phyloP scores from a whole-genome alignment of 176 grass and related monocot genomes.

The Raddia distichophylla region DNA sequence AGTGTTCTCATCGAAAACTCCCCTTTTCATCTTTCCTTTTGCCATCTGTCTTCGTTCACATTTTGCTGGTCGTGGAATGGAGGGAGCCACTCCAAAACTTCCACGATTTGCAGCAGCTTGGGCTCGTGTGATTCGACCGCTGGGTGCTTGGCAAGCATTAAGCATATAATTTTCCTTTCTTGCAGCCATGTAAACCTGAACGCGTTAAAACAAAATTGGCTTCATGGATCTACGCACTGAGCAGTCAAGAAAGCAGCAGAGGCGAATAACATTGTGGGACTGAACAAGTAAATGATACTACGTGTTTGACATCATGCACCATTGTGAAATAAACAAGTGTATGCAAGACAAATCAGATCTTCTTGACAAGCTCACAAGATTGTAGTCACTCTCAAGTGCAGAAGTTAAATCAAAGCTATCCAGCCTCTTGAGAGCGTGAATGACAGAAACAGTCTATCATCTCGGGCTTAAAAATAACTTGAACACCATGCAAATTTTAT shows the following conservation, averaged over 20 bases:
- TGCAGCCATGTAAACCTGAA: slow-evolving; percentile 47
- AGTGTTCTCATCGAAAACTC: slow-evolving; percentile 53
- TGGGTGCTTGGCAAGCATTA: slow-evolving; percentile 35
- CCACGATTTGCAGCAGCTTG: slow-evolving; percentile 45
- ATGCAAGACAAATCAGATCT: neutral
- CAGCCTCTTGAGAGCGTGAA: slow-evolving; percentile 4
- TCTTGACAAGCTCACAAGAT: neutral
- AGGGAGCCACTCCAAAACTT: slow-evolving; percentile 37
- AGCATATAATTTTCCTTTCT: slow-evolving; percentile 52
- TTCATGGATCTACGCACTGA: neutral
- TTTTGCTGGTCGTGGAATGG: slow-evolving; percentile 27
- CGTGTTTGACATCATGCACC: neutral
- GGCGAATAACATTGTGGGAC: neutral
- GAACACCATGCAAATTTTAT: neutral
- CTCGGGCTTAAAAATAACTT: neutral
- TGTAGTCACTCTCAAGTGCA: neutral
- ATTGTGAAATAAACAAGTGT: slow-evolving; percentile 16
- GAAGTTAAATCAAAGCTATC: slow-evolving; percentile 11
- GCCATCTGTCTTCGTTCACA: slow-evolving; percentile 27
- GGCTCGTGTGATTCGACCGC: slow-evolving; percentile 60
- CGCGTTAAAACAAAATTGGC: slow-evolving; percentile 2
- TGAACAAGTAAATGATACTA: neutral
- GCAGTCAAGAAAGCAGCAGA: slow-evolving; percentile 7
- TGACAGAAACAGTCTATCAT: slow-evolving; percentile 17
- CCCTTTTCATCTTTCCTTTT: slow-evolving; percentile 49